These are phyloP conservation scores for Apiotrichum domesticum DNA, from an alignment of 1,284 basidiomycete species.

Conservation along the genomic window DNA sequence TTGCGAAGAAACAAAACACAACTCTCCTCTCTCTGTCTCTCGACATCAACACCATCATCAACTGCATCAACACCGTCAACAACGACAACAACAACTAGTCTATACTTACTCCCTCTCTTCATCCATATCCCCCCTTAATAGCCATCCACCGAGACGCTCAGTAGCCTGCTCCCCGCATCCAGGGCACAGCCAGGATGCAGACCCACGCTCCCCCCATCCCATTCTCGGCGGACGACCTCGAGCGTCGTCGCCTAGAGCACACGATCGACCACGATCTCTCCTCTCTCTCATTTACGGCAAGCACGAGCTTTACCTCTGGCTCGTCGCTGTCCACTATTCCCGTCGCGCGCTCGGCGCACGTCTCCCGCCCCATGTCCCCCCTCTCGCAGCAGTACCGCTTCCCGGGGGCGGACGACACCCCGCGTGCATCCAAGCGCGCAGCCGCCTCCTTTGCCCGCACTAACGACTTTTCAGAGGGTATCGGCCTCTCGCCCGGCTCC, in stretches of 20 bases:
- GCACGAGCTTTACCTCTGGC: conserved; percentile 18
- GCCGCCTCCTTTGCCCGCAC: conserved; percentile 2
- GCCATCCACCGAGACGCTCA: neutral
- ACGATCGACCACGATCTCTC: conserved; percentile 43
- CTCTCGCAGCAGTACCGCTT: conserved; percentile 1
- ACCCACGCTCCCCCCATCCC: conserved; percentile 30
- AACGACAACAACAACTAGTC: neutral
- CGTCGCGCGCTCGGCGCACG: conserved; percentile 14
- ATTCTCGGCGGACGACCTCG: conserved; percentile 36
- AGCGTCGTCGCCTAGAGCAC: conserved; percentile 40
- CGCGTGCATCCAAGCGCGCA: conserved; percentile 3
- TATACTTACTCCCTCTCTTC: neutral
- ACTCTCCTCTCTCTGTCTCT: too few species aligned
- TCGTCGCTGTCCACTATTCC: conserved; percentile 19
- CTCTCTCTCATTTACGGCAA: conserved; percentile 31
- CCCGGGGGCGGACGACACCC: conserved; percentile 1
- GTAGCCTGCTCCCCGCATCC: neutral
- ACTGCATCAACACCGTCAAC: too few species aligned
- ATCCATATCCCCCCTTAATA: neutral
- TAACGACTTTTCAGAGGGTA: conserved; percentile 8
- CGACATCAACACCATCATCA: too few species aligned
- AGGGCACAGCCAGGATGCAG: neutral
- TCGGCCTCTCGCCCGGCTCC: conserved; percentile 54
- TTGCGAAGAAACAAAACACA: too few species aligned
- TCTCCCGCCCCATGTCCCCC: neutral